A percentile compares a stretch with the other conserved stretches of the same genome.
phyloP scores from a whole-genome alignment of 2,329 filamentous ascomycete species.

The Phoma herbarum region DNA sequence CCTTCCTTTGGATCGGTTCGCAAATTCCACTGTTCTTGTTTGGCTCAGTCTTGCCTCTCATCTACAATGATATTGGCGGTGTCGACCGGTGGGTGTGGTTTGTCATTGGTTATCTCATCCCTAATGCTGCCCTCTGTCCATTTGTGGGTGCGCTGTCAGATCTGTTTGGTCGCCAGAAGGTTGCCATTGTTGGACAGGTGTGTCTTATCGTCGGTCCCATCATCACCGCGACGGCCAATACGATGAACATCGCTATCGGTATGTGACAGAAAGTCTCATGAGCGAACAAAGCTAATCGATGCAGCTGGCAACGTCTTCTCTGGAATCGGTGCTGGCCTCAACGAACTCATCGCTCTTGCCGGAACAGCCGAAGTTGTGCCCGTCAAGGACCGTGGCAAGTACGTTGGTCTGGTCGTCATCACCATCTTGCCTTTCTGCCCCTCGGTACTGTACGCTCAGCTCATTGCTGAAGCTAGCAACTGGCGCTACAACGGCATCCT shows the following conservation, averaged over 20 bases:
- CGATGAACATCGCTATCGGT: constrained; percentile 46
- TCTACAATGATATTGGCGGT: constrained; percentile 69
- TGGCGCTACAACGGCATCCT: constrained; percentile 67
- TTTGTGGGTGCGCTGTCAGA: constrained; percentile 65
- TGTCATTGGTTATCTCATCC: constrained; percentile 61
- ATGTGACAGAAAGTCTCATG: neutral
- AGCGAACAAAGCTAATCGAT: neutral
- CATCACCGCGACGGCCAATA: constrained; percentile 39
- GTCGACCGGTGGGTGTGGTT: constrained; percentile 68
- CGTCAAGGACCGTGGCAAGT: constrained; percentile 69
- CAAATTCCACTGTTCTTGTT: constrained; percentile 65
- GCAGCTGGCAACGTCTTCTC: constrained; percentile 58
- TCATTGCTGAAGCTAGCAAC: constrained; percentile 59
- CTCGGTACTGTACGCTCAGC: constrained; percentile 68
- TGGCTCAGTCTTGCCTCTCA: constrained; percentile 56
- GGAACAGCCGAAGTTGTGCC: constrained; percentile 74
- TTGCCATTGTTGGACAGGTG: constrained; percentile 42
- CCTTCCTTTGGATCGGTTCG: constrained; percentile 68
- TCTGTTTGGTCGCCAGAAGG: constrained; percentile 45
- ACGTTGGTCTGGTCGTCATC: constrained; percentile 67
- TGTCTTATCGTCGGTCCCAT: constrained; percentile 52
- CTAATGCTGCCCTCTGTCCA: constrained; percentile 65
- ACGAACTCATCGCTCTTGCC: constrained; percentile 73
- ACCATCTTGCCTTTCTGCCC: constrained; percentile 71
- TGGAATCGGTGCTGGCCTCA: constrained; percentile 72